phyloP scores from a whole-genome alignment of 306 rosid genomes.

The Corylus heterophylla region DNA sequence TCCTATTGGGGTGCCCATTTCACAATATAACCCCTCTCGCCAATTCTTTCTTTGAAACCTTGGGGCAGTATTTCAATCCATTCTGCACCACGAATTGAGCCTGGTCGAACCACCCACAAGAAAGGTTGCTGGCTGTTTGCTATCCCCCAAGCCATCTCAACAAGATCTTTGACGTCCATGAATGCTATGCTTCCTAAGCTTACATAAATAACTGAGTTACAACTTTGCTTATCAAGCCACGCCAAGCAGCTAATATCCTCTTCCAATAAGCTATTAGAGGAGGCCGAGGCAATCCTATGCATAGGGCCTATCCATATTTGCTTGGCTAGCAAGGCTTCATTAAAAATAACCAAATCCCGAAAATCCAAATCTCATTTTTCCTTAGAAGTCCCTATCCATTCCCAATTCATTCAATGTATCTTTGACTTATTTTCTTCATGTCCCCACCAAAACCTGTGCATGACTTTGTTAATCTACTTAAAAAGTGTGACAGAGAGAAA shows the following conservation, averaged over 20 bases:
- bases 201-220: slow-evolving; percentile 36
- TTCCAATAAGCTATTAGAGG: neutral
- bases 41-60: slow-evolving; percentile 16
- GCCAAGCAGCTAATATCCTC: slow-evolving; percentile 35
- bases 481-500: no score
- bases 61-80: slow-evolving; percentile 24
- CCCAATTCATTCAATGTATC: no score
- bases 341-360: no score
- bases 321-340: no score
- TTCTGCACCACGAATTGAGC: neutral
- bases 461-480: no score
- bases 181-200: slow-evolving; percentile 59
- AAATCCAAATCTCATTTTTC: no score
- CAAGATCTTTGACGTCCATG: slow-evolving; percentile 39
- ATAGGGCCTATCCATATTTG: no score
- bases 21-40: slow-evolving; percentile 36
- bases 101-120: slow-evolving; percentile 41
- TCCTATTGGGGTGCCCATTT: slow-evolving; percentile 45
- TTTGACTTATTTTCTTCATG: no score
- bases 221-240: slow-evolving; percentile 38
- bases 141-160: slow-evolving; percentile 52
- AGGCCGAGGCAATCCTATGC: no score
- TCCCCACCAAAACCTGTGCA: no score
- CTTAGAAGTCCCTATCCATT: no score
- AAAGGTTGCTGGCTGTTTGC: slow-evolving; percentile 49